Conservation (phyloP, 441 rosid genomes). For the Capsella rubella region DNA sequence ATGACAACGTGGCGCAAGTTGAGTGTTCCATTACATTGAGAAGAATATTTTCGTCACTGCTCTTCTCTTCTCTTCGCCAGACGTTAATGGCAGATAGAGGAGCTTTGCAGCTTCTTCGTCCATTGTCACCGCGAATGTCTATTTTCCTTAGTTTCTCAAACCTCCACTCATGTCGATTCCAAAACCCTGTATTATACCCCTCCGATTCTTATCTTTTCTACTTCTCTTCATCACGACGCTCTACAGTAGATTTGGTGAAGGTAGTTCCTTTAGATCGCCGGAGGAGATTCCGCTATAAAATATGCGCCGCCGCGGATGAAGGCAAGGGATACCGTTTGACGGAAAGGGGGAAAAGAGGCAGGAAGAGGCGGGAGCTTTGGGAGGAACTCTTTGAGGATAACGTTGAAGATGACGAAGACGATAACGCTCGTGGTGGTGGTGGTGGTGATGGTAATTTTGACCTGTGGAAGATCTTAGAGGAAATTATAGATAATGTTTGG, state of each 20-base stretch:
- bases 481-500: constrained; percentile 69
- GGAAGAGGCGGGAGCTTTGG: constrained; percentile 42
- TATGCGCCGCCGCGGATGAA: constrained; percentile 27
- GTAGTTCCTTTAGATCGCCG: constrained; percentile 15
- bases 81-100: constrained; percentile 50
- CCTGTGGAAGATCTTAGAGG: constrained; percentile 52
- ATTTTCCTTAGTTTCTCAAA: constrained; percentile 16
- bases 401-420: constrained; percentile 40
- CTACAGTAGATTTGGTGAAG: constrained; percentile 23
- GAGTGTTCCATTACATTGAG: constrained; percentile 29
- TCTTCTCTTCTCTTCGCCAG: constrained; percentile 10
- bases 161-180: constrained; percentile 16
- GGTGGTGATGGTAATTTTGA: constrained; percentile 23
- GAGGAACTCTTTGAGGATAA: constrained; percentile 43
- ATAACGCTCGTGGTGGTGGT: neutral
- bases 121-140: constrained; percentile 18
- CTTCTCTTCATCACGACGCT: constrained; percentile 8
- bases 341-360: constrained; percentile 34
- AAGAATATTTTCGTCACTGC: constrained; percentile 9
- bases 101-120: constrained; percentile 24
- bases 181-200: neutral
- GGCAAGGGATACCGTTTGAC: constrained; percentile 16
- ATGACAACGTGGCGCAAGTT: constrained; percentile 59
- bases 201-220: constrained; percentile 5
- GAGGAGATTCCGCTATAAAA: constrained; percentile 32